Evolutionary conservation across 2,329 filamentous ascomycete species (phyloP), one percentile per base, ranked within the genome.

Genomic region (Aspergillus ustus): DNA sequence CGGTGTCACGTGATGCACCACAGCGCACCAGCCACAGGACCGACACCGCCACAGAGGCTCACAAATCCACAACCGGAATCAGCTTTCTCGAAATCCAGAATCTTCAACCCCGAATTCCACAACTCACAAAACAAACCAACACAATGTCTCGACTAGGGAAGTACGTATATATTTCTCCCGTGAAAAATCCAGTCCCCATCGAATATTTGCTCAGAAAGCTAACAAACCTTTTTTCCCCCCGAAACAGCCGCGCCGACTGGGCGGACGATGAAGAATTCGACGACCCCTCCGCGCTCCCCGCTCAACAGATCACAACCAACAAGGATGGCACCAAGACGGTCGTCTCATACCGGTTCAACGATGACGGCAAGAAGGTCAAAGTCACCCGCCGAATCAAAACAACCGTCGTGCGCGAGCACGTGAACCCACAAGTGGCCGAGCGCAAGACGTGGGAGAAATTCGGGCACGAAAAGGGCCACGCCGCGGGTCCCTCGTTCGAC

Each of bases 271-370:
- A 88, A 72, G 87, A 89, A 70, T 93, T 96, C 77, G 91, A 94
- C 75, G 90, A 92, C 81, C 91, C 95, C 80, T 87, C 91, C 82
- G 83, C 86, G 70, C 91, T 99, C 72, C 95, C 95, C 63, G 86
- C 91, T 70, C 89, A 91, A 70, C 90, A 95, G 82, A 91, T 94
- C 71, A 94, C 92, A 78, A 90, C 90, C 78, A 98, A 99, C 88
- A 97, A 97, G 83, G 95, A 99, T 80, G 95, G 96, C 77, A 97
- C 92, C 73, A 97, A 97, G 83, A 99, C 96, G 51, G 91, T 95
- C 71, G 89, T 97, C 75, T 91, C 91, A 66, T 96, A 92, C 84
- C 87, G 89, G 73, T 88, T 92, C 83, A 94, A 97, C 83, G 95
- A 99, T 70, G 87, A 94, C 66, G 91, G 91, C 80, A 93, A 96